Evolutionary conservation across 176 grass and related monocot species (phyloP), one percentile per base, ranked within the genome.

Genomic region (Cocos nucifera): DNA sequence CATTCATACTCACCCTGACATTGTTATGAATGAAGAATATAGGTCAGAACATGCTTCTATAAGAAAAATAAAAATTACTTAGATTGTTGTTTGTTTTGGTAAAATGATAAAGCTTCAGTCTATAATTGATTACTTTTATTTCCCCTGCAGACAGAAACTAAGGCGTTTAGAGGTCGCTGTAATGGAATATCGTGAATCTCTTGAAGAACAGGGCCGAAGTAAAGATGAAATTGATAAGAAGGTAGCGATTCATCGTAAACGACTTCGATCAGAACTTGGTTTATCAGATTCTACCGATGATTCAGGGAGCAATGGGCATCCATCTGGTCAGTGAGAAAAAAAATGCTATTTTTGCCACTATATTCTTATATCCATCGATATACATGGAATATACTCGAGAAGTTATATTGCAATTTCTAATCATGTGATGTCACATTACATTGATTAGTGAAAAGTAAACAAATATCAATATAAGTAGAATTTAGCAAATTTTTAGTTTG

Each of bases 91-190:
- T 44, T 44, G 9, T 44, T 44, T 14, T 44, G 9, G 2, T 44
- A 44, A 44, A 14, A 44, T 44, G 35, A 44, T 44, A 14, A 27
- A 44, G 8, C 35, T 14, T 44, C 10, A 44, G 35, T 44, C 35
- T 2, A 2, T 35, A 14, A 53, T 26, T 44, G 63, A 61, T 22
- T 28, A 65, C 57, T 44, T 9, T 44, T 53, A 6, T 57, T 66
- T 20, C 74, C 22, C 73, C 60, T 69, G 59, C 78, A 98, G 94
- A 70, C 82, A 93, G 74, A 93, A 98, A 63, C 58, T 98, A 59
- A 88, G 94, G 50, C 87, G 78, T 59, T 75, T 98, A 63, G 94
- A 98, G 65, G 87, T 98, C 57, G 82, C 73, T 64, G 94, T 98
- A 35, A 78, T 93, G 82, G 82, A 98, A 62, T 93, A 98, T 55